These are phyloP conservation scores for Clathrus columnatus DNA, from an alignment of 768 basidiomycete genomes.

Conservation along the genomic window DNA sequence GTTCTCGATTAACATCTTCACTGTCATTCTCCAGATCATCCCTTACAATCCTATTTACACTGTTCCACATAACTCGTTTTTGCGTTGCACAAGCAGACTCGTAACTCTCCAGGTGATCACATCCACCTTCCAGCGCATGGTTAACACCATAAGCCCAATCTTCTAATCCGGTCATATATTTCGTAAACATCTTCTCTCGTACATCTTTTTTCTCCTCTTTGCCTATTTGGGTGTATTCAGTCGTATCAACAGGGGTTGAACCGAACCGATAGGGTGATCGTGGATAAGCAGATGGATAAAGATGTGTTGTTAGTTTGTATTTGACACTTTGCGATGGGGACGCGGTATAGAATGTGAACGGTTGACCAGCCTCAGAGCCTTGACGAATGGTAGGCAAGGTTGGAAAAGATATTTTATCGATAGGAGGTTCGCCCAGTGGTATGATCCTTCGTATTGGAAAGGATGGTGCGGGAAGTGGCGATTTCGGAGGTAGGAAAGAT, in stretches of 20 bases:
- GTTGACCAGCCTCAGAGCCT: too few relatives aligned
- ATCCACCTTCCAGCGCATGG: conserved; percentile 15
- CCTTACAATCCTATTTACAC: conserved; percentile 60
- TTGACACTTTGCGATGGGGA: too few relatives aligned
- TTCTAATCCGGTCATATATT: neutral
- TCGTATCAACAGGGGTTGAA: neutral
- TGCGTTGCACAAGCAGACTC: too few relatives aligned
- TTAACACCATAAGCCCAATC: neutral
- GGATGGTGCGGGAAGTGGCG: too few relatives aligned
- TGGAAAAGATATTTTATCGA: too few relatives aligned
- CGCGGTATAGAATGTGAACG: too few relatives aligned
- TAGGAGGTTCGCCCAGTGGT: too few relatives aligned
- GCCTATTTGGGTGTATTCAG: neutral
- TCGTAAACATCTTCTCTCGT: neutral
- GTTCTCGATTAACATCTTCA: conserved; percentile 17
- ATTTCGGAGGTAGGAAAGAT: too few relatives aligned
- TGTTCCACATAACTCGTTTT: conserved; percentile 52
- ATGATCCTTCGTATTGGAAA: too few relatives aligned
- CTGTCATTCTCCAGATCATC: conserved; percentile 19
- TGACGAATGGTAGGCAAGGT: too few relatives aligned
- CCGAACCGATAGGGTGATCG: conserved; percentile 3
- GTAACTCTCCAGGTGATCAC: conserved; percentile 16
- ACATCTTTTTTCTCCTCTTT: neutral
- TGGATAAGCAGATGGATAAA: conserved; percentile 18
- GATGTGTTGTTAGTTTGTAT: conserved; percentile 16